Conservation (phyloP, 2,329 filamentous ascomycete genomes). For the Curvularia verruculosa region DNA sequence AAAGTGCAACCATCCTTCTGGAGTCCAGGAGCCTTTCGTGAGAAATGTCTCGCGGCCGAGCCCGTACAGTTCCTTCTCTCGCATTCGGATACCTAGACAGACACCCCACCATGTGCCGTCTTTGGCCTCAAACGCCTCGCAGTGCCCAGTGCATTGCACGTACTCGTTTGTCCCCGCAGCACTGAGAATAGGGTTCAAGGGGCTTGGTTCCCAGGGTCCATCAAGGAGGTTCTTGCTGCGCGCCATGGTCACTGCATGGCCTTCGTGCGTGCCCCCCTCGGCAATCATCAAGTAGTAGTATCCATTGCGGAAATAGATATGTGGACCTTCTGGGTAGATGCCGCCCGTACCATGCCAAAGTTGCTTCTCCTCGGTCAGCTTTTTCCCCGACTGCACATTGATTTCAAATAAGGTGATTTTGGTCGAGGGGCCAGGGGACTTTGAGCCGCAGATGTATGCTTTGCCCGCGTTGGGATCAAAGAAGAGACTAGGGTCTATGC, state of each 20-base stretch:
- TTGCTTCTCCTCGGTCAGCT: conserved; percentile 16
- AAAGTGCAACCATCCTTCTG: conserved; percentile 20
- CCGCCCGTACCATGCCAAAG: conserved; percentile 45
- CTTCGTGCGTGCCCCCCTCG: conserved; percentile 34
- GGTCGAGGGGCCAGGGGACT: conserved; percentile 16
- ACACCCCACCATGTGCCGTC: conserved; percentile 23
- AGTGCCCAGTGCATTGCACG: conserved; percentile 23
- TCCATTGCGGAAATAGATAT: conserved; percentile 42
- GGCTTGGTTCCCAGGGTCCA: conserved; percentile 20
- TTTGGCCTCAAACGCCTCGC: conserved; percentile 19
- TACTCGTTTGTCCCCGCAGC: conserved; percentile 20
- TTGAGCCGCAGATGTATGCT: conserved; percentile 30
- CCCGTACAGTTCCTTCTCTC: conserved; percentile 7
- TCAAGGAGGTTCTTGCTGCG: conserved; percentile 17
- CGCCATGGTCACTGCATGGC: conserved; percentile 20
- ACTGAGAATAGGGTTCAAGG: conserved; percentile 18
- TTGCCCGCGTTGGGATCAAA: conserved; percentile 17
- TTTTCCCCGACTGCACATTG: conserved; percentile 36
- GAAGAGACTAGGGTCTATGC: conserved; percentile 26
- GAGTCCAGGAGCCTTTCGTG: conserved; percentile 11
- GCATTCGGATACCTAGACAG: conserved; percentile 17
- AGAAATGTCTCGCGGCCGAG: conserved; percentile 23
- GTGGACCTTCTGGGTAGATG: conserved; percentile 42
- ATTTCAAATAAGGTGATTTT: conserved; percentile 33
- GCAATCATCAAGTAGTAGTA: conserved; percentile 46